These are phyloP conservation scores for Penicillium sp. DNA, from an alignment of 2,329 filamentous ascomycete species.

Conservation along the genomic window DNA sequence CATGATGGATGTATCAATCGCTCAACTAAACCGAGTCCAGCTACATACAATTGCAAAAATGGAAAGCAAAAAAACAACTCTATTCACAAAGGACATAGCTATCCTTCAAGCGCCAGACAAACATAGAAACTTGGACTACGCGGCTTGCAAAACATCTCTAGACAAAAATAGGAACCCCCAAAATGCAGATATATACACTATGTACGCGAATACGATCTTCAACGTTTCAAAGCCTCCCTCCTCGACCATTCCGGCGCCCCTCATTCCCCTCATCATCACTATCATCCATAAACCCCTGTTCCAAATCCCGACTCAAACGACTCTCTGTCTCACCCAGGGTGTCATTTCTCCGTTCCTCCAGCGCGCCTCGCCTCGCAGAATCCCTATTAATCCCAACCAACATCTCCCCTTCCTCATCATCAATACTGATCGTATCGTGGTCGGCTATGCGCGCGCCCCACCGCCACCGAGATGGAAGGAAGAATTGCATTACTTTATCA, in stretches of 20 bases:
- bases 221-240: conserved; percentile 13
- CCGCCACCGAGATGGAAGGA: conserved; percentile 46
- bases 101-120: background rate
- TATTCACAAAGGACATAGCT: background rate
- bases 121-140: background rate
- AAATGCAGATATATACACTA: background rate
- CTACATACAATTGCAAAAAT: background rate
- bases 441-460: conserved; percentile 41
- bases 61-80: background rate
- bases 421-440: conserved; percentile 57
- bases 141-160: background rate
- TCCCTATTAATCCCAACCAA: conserved; percentile 56
- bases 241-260: conserved; percentile 28
- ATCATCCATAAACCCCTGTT: conserved; percentile 72
- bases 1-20: background rate
- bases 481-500: conserved; percentile 43
- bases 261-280: conserved; percentile 58
- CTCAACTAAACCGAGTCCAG: background rate
- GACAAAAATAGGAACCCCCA: background rate
- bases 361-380: conserved; percentile 42
- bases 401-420: conserved; percentile 64
- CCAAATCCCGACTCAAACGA: conserved; percentile 74
- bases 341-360: conserved; percentile 44
- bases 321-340: conserved; percentile 42
- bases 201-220: background rate